Conservation (phyloP, 371 early-diverging fungal genomes). For the Coelomomyces lativittatus region DNA sequence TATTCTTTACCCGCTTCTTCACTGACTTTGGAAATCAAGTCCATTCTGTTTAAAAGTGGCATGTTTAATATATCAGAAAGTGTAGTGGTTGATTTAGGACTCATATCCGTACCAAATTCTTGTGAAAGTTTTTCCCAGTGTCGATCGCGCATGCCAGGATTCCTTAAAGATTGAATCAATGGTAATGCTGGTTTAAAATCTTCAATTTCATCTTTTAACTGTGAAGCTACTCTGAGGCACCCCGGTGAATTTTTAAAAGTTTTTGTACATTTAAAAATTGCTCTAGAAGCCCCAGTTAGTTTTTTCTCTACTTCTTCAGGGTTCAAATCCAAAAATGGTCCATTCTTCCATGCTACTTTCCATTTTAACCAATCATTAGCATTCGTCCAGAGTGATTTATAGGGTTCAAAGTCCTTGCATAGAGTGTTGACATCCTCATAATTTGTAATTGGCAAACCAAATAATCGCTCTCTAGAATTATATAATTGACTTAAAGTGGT, state of each 20-base stretch:
- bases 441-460: conserved; percentile 20
- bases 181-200: conserved; percentile 34
- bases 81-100: conserved; percentile 14
- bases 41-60: conserved; percentile 20
- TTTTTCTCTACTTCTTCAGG: conserved; percentile 32
- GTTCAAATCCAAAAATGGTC: conserved; percentile 22
- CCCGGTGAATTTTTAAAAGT: conserved; percentile 19
- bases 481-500: conserved; percentile 14
- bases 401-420: conserved; percentile 32
- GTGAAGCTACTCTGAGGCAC: conserved; percentile 21
- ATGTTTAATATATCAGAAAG: conserved; percentile 20
- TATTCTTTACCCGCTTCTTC: conserved; percentile 41
- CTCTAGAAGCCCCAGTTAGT: conserved; percentile 19
- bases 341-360: conserved; percentile 22
- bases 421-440: conserved; percentile 25
- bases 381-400: conserved; percentile 25
- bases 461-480: conserved; percentile 29
- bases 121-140: conserved; percentile 35
- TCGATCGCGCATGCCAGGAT: conserved; percentile 37
- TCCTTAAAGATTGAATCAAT: conserved; percentile 29
- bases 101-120: conserved; percentile 16
- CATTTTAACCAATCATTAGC: conserved; percentile 32
- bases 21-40: conserved; percentile 24
- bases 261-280: conserved; percentile 27
- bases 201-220: conserved; percentile 37